Conservation (phyloP, 1,139 yeast species). For the Saccharomycopsis phalli region DNA sequence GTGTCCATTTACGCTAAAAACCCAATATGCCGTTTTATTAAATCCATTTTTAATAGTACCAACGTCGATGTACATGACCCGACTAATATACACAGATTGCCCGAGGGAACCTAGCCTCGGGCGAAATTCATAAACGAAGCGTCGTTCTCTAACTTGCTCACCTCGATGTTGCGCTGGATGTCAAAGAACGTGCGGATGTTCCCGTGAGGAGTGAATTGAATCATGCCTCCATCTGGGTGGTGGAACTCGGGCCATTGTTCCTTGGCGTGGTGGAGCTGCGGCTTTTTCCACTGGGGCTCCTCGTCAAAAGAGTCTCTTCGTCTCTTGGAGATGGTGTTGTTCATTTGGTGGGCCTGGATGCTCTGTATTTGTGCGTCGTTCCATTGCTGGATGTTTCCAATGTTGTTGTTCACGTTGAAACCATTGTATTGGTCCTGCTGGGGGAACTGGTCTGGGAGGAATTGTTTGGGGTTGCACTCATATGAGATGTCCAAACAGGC, state of each 20-base stretch:
- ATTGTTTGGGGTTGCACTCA: conserved; percentile 1
- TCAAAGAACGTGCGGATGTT: conserved; percentile 24
- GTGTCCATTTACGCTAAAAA: no score
- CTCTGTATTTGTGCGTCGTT: conserved; percentile 9
- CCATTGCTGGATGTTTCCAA: neutral
- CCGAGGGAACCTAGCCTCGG: neutral
- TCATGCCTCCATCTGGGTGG: conserved; percentile 58
- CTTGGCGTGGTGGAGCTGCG: conserved; percentile 1
- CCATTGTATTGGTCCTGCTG: conserved; percentile 12
- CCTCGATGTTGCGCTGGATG: conserved; percentile 14
- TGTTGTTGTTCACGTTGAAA: conserved; percentile 7
- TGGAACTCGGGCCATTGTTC: conserved; percentile 52
- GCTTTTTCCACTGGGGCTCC: conserved; percentile 1
- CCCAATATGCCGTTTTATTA: no score
- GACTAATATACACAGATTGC: no score
- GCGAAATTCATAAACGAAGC: conserved; percentile 3
- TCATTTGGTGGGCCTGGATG: conserved; percentile 14
- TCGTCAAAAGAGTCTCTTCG: conserved; percentile 2
- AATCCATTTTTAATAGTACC: no score
- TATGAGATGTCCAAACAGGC: conserved; percentile 13
- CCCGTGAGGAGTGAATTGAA: conserved; percentile 61
- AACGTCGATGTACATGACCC: no score
- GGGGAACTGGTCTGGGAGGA: conserved; percentile 6
- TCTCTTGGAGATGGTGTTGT: conserved; percentile 9
- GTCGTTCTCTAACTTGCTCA: conserved; percentile 17